Percentiles rank a stretch among this genome's conserved stretches.
Evolutionary conservation across 2,329 filamentous ascomycete genomes (phyloP).

Genomic region (Dothidotthia symphoricarpi): DNA sequence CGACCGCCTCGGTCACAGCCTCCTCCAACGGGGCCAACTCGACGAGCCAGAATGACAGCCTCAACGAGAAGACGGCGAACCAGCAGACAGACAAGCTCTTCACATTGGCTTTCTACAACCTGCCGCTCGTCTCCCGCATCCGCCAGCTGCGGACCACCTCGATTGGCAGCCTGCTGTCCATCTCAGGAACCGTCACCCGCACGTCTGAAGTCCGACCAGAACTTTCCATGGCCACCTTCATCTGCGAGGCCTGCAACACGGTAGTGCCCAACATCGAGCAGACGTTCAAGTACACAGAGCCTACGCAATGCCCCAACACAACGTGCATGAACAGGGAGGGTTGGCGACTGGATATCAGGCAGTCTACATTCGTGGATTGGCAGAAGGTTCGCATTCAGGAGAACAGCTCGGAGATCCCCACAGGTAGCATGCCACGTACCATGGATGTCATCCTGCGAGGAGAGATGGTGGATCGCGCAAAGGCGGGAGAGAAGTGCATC

Average conservation of each 20-base stretch:
- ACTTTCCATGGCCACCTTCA: conserved; percentile 86
- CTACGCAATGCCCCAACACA: conserved; percentile 87
- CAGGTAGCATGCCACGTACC: conserved; percentile 95
- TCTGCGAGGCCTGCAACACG: conserved; percentile 82
- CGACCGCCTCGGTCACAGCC: conserved; percentile 69
- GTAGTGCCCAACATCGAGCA: conserved; percentile 91
- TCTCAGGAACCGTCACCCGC: conserved; percentile 93
- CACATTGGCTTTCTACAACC: conserved; percentile 86
- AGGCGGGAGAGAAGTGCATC: conserved; percentile 96
- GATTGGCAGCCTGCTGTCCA: conserved; percentile 89
- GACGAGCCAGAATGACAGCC: conserved; percentile 56
- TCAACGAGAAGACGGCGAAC: conserved; percentile 74
- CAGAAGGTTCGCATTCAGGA: conserved; percentile 98
- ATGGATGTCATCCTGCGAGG: conserved; percentile 96
- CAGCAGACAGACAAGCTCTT: conserved; percentile 98
- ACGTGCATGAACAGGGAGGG: conserved; percentile 84
- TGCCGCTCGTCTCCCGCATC: conserved; percentile 81
- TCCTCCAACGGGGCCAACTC: conserved; percentile 60
- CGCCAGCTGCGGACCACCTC: conserved; percentile 83
- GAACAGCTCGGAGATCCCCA: conserved; percentile 97
- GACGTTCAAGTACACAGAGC: conserved; percentile 95
- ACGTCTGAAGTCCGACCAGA: conserved; percentile 97
- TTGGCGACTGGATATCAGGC: conserved; percentile 96
- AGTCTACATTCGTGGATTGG: conserved; percentile 98
- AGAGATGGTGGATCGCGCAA: conserved; percentile 95